phyloP scores from a whole-genome alignment of 306 rosid genomes.

The Vicia sativa region DNA sequence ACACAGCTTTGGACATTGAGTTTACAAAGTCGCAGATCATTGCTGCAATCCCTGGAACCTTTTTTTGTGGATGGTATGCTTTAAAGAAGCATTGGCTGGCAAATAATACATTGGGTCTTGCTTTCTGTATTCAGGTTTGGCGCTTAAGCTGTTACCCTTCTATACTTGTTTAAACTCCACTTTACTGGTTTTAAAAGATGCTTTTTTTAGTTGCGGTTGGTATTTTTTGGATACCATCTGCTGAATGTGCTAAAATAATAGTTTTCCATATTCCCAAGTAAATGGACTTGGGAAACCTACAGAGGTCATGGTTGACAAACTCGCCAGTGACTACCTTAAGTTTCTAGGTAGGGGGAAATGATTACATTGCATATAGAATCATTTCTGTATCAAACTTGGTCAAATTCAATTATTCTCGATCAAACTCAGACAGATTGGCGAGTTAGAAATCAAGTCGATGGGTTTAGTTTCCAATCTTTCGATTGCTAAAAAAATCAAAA shows the following conservation, averaged over 20 bases:
- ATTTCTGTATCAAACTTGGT: neutral
- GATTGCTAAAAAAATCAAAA: no score
- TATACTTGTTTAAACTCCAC: conserved; percentile 3
- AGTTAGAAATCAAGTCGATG: no score
- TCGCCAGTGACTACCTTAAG: no score
- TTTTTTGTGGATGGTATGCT: conserved; percentile 93
- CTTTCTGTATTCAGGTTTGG: conserved; percentile 87
- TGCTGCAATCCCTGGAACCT: conserved; percentile 85
- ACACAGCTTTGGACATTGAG: conserved; percentile 92
- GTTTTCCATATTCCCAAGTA: conserved; percentile 4
- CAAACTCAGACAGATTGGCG: neutral
- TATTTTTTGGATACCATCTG: conserved; percentile 7
- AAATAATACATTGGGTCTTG: conserved; percentile 78
- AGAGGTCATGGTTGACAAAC: neutral
- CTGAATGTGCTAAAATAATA: conserved; percentile 6
- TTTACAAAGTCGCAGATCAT: conserved; percentile 83
- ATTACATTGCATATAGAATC: neutral
- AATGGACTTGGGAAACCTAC: conserved; percentile 10
- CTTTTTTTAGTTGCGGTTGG: conserved; percentile 4
- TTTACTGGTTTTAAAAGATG: conserved; percentile 6
- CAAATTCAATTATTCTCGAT: neutral
- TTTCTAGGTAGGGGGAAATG: neutral
- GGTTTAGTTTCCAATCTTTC: no score
- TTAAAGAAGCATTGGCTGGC: conserved; percentile 86
- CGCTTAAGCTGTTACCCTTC: neutral